These are phyloP conservation scores for Debaryomyces robertsiae DNA, from an alignment of 1,139 yeast genomes.

Conservation along the genomic window DNA sequence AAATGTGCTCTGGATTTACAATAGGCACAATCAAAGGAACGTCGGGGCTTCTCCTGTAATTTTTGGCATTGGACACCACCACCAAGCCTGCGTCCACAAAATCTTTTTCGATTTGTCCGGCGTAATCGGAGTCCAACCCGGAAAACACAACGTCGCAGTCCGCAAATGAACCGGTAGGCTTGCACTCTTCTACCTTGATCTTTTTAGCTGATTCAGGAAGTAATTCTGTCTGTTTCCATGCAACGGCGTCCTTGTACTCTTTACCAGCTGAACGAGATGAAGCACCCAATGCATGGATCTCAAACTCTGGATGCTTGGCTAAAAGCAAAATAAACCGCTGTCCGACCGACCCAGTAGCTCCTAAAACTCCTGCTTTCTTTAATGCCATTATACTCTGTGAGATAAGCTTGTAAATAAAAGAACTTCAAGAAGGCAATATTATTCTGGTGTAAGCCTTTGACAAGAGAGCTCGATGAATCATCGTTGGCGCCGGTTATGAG, in stretches of 20 bases:
- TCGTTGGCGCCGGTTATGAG: slow-evolving; percentile 4
- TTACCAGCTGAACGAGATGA: slow-evolving; percentile 94
- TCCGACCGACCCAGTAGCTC: slow-evolving; percentile 98
- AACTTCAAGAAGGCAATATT: background rate
- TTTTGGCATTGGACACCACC: slow-evolving; percentile 92
- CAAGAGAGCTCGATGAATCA: slow-evolving; percentile 9
- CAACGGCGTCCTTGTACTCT: slow-evolving; percentile 78
- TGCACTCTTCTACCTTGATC: slow-evolving; percentile 76
- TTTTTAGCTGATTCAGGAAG: slow-evolving; percentile 70
- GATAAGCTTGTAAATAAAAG: too few relatives aligned
- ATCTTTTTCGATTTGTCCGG: slow-evolving; percentile 87
- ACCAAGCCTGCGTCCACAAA: slow-evolving; percentile 81
- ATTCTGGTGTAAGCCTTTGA: too few relatives aligned
- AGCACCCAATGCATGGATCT: slow-evolving; percentile 85
- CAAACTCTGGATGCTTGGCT: slow-evolving; percentile 87
- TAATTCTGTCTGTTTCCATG: slow-evolving; percentile 91
- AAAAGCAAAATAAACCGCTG: slow-evolving; percentile 89
- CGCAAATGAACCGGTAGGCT: slow-evolving; percentile 65
- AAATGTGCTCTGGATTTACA: slow-evolving; percentile 91
- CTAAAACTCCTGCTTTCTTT: slow-evolving; percentile 82
- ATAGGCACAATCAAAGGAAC: slow-evolving; percentile 97
- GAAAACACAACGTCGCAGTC: slow-evolving; percentile 95
- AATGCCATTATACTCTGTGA: slow-evolving; percentile 26
- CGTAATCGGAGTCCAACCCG: slow-evolving; percentile 91
- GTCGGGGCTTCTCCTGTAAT: slow-evolving; percentile 83